Evolutionary conservation across 441 rosid species (phyloP).

Genomic region (Omphalea diandra): DNA sequence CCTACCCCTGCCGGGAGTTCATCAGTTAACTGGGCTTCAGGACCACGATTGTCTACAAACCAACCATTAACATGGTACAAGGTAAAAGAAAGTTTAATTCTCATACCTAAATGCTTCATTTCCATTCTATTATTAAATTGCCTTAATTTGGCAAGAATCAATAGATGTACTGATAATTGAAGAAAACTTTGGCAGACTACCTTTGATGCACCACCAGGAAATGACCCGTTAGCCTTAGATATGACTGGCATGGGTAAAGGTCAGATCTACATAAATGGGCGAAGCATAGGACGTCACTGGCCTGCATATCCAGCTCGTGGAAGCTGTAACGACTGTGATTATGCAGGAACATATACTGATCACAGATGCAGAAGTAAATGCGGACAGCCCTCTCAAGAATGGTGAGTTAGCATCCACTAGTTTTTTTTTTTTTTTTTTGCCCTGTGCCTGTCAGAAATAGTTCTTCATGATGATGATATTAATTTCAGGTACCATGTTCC

Average conservation of each 20-base stretch:
- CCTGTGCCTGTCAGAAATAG: too few relatives aligned
- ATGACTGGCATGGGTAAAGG: slow-evolving; percentile 97
- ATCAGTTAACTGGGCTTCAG: slow-evolving; percentile 76
- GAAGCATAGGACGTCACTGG: slow-evolving; percentile 89
- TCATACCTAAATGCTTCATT: too few relatives aligned
- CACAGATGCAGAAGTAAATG: slow-evolving; percentile 70
- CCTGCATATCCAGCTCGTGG: slow-evolving; percentile 87
- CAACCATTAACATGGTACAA: slow-evolving; percentile 92
- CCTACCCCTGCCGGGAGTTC: slow-evolving; percentile 66
- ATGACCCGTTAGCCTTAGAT: slow-evolving; percentile 77
- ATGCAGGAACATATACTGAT: slow-evolving; percentile 62
- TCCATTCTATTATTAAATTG: too few relatives aligned
- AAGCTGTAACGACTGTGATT: slow-evolving; percentile 61
- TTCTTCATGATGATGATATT: too few relatives aligned
- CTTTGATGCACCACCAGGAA: slow-evolving; percentile 76
- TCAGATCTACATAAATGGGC: slow-evolving; percentile 89
- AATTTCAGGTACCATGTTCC: slow-evolving; percentile 97
- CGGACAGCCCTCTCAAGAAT: slow-evolving; percentile 87
- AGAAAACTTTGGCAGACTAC: slow-evolving; percentile 50
- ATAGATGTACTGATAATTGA: too few relatives aligned
- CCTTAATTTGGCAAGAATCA: too few relatives aligned
- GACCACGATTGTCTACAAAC: slow-evolving; percentile 57
- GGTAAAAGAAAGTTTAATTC: slow-evolving; percentile 35
- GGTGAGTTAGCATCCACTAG: too few relatives aligned
- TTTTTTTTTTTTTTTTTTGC: too few relatives aligned